A percentile compares a stretch with the other conserved stretches of the same genome.
These are phyloP conservation scores for Pyricularia sp. DNA, from an alignment of 2,329 filamentous ascomycete species.

Conservation along the genomic window DNA sequence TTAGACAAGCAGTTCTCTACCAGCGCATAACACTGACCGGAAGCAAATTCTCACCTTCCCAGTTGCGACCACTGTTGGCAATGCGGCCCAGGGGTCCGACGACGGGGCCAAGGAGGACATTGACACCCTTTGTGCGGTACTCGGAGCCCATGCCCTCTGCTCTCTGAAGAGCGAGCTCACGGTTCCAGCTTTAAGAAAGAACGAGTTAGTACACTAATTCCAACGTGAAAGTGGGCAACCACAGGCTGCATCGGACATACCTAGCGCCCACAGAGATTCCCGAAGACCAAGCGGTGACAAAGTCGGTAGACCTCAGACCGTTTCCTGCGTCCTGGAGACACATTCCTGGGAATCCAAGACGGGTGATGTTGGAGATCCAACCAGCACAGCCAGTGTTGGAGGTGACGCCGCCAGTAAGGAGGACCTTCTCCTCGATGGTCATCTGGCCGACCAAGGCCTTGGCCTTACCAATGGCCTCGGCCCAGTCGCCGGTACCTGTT, in stretches of 20 bases:
- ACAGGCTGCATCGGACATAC: constrained; percentile 10
- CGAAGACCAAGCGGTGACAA: constrained; percentile 29
- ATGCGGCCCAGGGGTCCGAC: constrained; percentile 56
- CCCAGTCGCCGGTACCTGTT: constrained; percentile 59
- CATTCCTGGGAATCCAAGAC: constrained; percentile 30
- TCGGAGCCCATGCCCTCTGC: constrained; percentile 69
- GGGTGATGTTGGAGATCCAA: constrained; percentile 8
- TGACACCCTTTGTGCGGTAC: constrained; percentile 67
- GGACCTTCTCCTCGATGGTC: constrained; percentile 62
- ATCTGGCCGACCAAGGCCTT: constrained; percentile 59
- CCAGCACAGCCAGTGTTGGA: constrained; percentile 8
- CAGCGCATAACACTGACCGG: no score
- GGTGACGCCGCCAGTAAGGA: constrained; percentile 8
- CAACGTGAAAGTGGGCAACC: not conserved
- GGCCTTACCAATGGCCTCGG: constrained; percentile 56
- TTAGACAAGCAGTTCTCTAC: not conserved
- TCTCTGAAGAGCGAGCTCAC: constrained; percentile 55
- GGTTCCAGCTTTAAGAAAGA: constrained; percentile 51
- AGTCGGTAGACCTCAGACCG: constrained; percentile 29
- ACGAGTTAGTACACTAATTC: not conserved
- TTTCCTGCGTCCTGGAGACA: constrained; percentile 33
- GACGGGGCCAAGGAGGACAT: constrained; percentile 70
- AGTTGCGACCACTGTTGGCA: constrained; percentile 53
- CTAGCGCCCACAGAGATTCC: constrained; percentile 30
- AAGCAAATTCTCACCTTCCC: constrained; percentile 28